Percentiles rank a stretch among this genome's conserved stretches.
Evolutionary conservation across 768 basidiomycete species (phyloP).

Genomic region (Rubroboletus pulcherrimus): DNA sequence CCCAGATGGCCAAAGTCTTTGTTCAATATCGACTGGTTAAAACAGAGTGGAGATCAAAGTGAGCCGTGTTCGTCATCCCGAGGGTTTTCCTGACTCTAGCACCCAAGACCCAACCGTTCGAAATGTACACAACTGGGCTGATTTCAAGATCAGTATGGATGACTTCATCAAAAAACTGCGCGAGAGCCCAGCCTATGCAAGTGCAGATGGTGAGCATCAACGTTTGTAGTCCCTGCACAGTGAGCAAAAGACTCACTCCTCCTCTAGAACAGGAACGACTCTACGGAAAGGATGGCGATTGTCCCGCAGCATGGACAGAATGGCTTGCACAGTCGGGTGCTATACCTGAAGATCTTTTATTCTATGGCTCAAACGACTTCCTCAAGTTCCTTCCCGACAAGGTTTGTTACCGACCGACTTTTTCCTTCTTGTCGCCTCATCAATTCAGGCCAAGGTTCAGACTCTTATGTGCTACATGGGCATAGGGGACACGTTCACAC

Average conservation of each 20-base stretch:
- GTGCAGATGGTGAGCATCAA: conserved; percentile 35
- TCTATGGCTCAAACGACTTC: conserved; percentile 53
- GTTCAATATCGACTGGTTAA: conserved; percentile 58
- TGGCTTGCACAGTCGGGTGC: conserved; percentile 50
- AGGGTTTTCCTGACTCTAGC: conserved; percentile 6
- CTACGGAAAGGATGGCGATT: conserved; percentile 77
- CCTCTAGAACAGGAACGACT: conserved; percentile 52
- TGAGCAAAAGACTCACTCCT: background rate
- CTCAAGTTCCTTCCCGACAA: conserved; percentile 51
- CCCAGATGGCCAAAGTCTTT: conserved; percentile 50
- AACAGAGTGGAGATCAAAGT: conserved; percentile 32
- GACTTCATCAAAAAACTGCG: conserved; percentile 52
- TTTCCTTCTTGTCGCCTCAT: conserved; percentile 2
- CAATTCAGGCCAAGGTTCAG: conserved; percentile 55
- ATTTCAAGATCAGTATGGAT: conserved; percentile 46
- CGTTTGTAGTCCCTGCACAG: background rate
- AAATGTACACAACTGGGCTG: conserved; percentile 57
- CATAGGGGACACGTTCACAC: conserved; percentile 77
- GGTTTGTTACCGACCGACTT: conserved; percentile 34
- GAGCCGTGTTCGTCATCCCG: background rate
- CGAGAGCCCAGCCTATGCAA: conserved; percentile 31
- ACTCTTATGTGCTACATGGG: conserved; percentile 87
- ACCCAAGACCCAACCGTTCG: conserved; percentile 55
- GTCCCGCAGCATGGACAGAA: conserved; percentile 60
- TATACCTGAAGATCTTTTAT: conserved; percentile 52